Conservation (phyloP, 1,284 basidiomycete species). For the Malassezia sympodialis region DNA sequence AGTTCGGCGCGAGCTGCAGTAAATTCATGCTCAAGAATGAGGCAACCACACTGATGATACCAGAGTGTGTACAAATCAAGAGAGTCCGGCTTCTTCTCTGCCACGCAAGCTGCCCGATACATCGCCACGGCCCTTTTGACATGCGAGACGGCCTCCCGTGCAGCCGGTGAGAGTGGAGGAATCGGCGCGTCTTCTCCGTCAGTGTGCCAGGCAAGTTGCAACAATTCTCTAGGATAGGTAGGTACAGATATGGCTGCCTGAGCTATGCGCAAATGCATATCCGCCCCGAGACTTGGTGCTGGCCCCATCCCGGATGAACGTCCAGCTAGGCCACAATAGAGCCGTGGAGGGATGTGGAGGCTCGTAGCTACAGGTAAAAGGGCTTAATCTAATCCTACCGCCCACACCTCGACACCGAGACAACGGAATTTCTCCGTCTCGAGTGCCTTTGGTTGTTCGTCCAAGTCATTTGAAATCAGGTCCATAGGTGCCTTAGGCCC, state of each 20-base stretch:
- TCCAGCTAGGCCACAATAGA: too few species aligned
- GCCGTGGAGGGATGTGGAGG: neutral
- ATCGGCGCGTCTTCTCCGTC: conserved; percentile 5
- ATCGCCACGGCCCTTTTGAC: neutral
- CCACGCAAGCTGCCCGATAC: neutral
- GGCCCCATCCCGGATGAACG: neutral
- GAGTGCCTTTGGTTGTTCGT: conserved; percentile 50
- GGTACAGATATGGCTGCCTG: neutral
- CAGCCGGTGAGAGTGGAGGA: neutral
- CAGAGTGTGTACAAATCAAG: neutral
- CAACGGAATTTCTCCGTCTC: conserved; percentile 63
- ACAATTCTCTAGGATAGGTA: neutral
- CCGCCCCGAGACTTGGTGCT: neutral
- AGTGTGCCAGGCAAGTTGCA: neutral
- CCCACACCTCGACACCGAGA: conserved; percentile 76
- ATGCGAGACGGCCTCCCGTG: conserved; percentile 1
- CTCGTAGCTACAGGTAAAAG: neutral
- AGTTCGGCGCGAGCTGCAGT: neutral
- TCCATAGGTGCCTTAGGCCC: conserved; percentile 3
- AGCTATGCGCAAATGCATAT: neutral
- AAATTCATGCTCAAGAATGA: conserved; percentile 4
- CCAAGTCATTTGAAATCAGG: conserved; percentile 5
- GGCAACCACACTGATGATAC: conserved; percentile 4
- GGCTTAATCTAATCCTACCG: conserved; percentile 52
- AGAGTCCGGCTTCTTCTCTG: neutral